Base-by-base conservation (phyloP, 495 filamentous ascomycete species). In the Hypoxylon lenormandii region DNA sequence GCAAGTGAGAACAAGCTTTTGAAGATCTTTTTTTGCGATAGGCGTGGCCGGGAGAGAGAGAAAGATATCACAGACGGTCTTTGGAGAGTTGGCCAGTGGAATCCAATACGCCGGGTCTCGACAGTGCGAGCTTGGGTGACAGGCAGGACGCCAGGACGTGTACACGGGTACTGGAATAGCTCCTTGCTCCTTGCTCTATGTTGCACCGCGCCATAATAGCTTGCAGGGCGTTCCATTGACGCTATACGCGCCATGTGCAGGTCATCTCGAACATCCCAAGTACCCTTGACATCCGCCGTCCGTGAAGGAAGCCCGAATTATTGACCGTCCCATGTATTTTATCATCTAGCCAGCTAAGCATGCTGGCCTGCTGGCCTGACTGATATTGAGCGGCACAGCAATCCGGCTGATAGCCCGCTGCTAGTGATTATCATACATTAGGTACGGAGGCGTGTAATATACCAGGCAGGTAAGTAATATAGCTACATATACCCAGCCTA, bases 211-310 rank as follows among this genome's bases (percentile, higher is more conserved):
- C 59, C 57, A 57, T 43, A 37, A 60, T 56, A 63, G 37, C 45
- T 57, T 58, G 67, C 61, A 59, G 56, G 56, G 50, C 52, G 58
- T 70, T 70, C 67, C 61, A 70, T 65, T 61, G 67, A 66, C 62
- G 58, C 62, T 56, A 66, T 62, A 71, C 68, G 65, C 68, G 62
- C 68, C 58, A 66, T 62, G 68, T 65, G 68, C 68, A 66, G 68
- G 62, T 65, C 65, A 69, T 69, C 57, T 50, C 42, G 54, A 4
- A 22, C 65, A 69, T 69, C 57, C 43, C 42, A 59, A 4, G 28
- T 51, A 68, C 59, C 66, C 66, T 47, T 49, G 40, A 52, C 22
- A 48, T 47, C 68, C 57, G 58, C 63, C 30, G 2, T 33, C 30
- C 30, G 30, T 66, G 52, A 37, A 52, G 51, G 40, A 58, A 42